These are phyloP conservation scores for Salicornia ramosissima DNA, from an alignment of 148 eudicot species.

Conservation along the genomic window DNA sequence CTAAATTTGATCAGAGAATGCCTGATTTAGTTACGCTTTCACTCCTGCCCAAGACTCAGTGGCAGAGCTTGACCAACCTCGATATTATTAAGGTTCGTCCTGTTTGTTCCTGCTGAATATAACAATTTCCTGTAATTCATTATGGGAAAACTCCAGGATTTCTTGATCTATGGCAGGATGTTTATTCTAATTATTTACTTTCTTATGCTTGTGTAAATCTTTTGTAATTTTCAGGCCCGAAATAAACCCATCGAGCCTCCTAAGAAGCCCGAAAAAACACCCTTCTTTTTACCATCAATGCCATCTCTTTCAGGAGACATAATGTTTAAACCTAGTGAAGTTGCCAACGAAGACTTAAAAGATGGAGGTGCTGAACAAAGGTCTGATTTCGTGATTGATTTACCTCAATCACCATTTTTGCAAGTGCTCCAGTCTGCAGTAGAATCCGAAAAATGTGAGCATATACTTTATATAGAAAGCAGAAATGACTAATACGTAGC, in stretches of 20 bases:
- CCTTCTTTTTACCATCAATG: slow-evolving; percentile 88
- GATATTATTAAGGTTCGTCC: slow-evolving; percentile 76
- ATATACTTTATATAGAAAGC: not conserved
- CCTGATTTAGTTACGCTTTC: slow-evolving; percentile 95
- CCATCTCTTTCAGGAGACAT: slow-evolving; percentile 91
- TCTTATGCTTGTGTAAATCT: slow-evolving; percentile 11
- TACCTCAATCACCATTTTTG: slow-evolving; percentile 50
- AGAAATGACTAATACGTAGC: not conserved
- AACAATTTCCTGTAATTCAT: not conserved
- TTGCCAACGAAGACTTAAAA: slow-evolving; percentile 40
- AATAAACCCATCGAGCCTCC: slow-evolving; percentile 97
- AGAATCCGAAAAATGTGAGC: slow-evolving; percentile 63
- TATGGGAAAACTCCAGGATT: not conserved
- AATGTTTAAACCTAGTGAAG: slow-evolving; percentile 48
- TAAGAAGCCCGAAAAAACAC: slow-evolving; percentile 89
- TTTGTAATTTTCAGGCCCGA: slow-evolving; percentile 48
- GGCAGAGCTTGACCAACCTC: slow-evolving; percentile 96
- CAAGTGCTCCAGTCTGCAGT: slow-evolving; percentile 59
- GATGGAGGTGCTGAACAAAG: slow-evolving; percentile 22
- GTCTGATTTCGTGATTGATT: slow-evolving; percentile 24
- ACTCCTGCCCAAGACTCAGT: slow-evolving; percentile 87
- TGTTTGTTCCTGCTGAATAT: slow-evolving; percentile 7
- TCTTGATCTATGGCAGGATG: not conserved
- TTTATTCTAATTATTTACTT: not conserved
- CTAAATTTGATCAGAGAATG: slow-evolving; percentile 46